These are phyloP conservation scores for Solanum ossicruentum DNA, from an alignment of 257 asterid genomes.

Conservation along the genomic window DNA sequence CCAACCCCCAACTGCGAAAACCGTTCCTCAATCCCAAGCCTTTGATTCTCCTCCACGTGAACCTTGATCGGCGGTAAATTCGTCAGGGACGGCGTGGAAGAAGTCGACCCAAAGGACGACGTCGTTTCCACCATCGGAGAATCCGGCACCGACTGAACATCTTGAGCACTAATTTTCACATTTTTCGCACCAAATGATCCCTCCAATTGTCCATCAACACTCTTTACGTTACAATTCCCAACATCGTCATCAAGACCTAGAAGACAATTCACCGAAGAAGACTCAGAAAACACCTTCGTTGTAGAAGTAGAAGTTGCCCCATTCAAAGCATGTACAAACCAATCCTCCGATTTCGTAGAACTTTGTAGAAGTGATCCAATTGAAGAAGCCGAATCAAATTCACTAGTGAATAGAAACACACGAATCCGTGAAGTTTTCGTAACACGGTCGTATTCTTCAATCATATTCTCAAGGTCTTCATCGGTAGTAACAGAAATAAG, in stretches of 20 bases:
- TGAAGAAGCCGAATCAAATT: conserved; percentile 15
- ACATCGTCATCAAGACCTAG: conserved; percentile 59
- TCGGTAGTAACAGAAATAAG: conserved; percentile 66
- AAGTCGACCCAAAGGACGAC: conserved; percentile 85
- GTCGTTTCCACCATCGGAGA: conserved; percentile 68
- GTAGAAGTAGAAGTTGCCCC: conserved; percentile 7
- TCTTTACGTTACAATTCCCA: conserved; percentile 16
- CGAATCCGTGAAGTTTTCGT: conserved; percentile 49
- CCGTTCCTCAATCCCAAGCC: conserved; percentile 65
- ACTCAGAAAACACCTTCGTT: conserved; percentile 38
- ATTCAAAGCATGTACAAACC: conserved; percentile 78
- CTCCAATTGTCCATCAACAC: conserved; percentile 11
- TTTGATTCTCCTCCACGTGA: conserved; percentile 47
- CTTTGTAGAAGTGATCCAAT: conserved; percentile 24
- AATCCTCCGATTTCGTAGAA: conserved; percentile 68
- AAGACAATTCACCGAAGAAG: conserved; percentile 64
- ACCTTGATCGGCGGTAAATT: conserved; percentile 73
- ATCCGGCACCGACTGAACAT: conserved; percentile 75
- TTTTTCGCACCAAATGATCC: conserved; percentile 19
- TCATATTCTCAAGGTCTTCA: conserved; percentile 87
- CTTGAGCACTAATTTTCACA: conserved; percentile 22
- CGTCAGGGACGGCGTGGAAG: conserved; percentile 59
- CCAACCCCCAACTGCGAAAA: conserved; percentile 52
- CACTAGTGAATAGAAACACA: conserved; percentile 17
- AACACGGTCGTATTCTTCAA: conserved; percentile 84